Evolutionary conservation across 768 basidiomycete species (phyloP), one percentile per base, ranked within the genome.

Genomic region (Calocera cornea): DNA sequence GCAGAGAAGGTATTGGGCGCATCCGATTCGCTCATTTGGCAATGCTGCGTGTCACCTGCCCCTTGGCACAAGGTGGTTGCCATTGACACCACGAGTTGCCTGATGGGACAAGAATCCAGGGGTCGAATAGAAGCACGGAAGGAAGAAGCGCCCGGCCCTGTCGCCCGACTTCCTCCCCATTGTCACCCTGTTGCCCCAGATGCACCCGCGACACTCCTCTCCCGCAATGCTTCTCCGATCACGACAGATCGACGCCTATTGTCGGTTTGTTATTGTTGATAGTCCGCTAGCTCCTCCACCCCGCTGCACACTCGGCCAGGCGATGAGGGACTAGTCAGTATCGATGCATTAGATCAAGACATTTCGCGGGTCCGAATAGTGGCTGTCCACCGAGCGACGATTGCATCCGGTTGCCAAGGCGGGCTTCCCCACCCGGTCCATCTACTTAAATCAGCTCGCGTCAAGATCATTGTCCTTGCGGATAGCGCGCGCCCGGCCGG

Each of bases 71-170:
- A 60, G 24, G 54, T 33, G 27, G 54, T 60, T 60, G 54, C 54
- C 54, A 60, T 60, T 22, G 54, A 60, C 7, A 29, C 54, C 31
- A 38, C 54, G 24, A 60, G 14, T 60, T 60, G 24, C 54, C 54
- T 31, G 54, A 60, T 60, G 54, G 54, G 44, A 8, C 16, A 47
- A 19, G 44, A 47, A 47, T 7, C 19, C 44, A 47, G 44, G 44
- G 54, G 31, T 60, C 5, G 54, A 60, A 60, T 10, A 60, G 54
- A 60, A 60, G 54, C 54, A 60, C 54, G 54, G 54, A 60, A 60
- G 54, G 22, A 60, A 60, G 54, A 29, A 29, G 54, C 54, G 19
- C 54, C 31, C 54, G 54, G 54, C 31, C 54, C 54, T 60, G 54
- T 33, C 54, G 54, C 54, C 54, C 54, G 54, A 60, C 31, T 29